Evolutionary conservation across 208 protist genomes (phyloP).

Genomic region (Trypanosoma theileri): DNA sequence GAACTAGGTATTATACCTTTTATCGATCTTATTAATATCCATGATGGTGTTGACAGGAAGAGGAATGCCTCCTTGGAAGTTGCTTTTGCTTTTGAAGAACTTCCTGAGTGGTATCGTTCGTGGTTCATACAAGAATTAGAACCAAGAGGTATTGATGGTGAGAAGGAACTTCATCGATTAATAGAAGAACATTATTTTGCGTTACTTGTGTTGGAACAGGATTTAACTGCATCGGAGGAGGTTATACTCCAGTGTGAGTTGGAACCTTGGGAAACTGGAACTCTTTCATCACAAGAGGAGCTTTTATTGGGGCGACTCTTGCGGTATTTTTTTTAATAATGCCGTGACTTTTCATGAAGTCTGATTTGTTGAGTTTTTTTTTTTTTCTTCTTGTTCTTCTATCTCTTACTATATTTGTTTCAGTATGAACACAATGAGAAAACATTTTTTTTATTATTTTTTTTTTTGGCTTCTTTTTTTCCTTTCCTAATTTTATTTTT

Average conservation of each 20-base stretch:
- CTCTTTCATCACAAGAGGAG: slow-evolving; percentile 41
- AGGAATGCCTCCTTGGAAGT: slow-evolving; percentile 75
- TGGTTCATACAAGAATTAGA: slow-evolving; percentile 39
- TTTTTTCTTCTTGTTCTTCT: slow-evolving; percentile 15
- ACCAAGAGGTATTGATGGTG: slow-evolving; percentile 33
- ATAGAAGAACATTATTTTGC: slow-evolving; percentile 62
- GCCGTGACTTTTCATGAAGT: not conserved
- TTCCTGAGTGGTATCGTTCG: slow-evolving; percentile 66
- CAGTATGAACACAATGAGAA: no score
- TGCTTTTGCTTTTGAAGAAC: slow-evolving; percentile 49
- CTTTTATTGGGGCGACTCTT: slow-evolving; percentile 56
- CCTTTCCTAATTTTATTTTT: not conserved
- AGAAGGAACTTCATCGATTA: slow-evolving; percentile 33
- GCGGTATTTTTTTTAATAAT: slow-evolving; percentile 62
- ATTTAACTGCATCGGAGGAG: slow-evolving; percentile 64
- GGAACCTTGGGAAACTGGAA: slow-evolving; percentile 44
- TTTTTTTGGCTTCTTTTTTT: slow-evolving; percentile 11
- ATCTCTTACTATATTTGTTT: not conserved
- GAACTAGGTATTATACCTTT: slow-evolving; percentile 85
- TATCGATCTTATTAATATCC: slow-evolving; percentile 74
- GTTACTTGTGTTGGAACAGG: slow-evolving; percentile 51
- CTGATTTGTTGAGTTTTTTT: not conserved
- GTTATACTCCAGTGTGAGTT: slow-evolving; percentile 69
- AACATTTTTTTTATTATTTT: not conserved
- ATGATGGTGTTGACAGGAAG: slow-evolving; percentile 37